Percentiles rank a stretch among this genome's conserved stretches.
Evolutionary conservation across 331 rosid species (phyloP).

Genomic region (Saraca asoca): DNA sequence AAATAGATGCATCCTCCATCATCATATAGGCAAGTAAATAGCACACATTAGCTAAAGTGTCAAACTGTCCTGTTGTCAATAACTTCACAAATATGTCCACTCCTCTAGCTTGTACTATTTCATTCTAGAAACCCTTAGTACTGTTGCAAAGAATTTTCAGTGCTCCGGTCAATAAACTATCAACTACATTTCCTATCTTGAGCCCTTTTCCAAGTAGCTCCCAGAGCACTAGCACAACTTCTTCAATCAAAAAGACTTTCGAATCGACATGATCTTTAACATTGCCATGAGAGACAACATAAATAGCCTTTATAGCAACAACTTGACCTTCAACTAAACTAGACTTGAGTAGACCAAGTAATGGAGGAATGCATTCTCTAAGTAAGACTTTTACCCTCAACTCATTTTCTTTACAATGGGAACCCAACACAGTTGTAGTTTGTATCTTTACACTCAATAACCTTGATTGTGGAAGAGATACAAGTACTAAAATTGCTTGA

Average conservation of each 20-base stretch:
- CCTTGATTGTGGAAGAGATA: constrained; percentile 95
- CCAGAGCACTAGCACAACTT: constrained; percentile 98
- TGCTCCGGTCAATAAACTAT: constrained; percentile 91
- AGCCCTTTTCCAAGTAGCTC: constrained; percentile 71
- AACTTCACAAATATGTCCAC: constrained; percentile 87
- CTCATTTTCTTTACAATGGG: constrained; percentile 93
- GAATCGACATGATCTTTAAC: constrained; percentile 93
- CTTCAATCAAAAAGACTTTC: constrained; percentile 93
- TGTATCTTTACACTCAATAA: constrained; percentile 89
- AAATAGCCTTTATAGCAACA: constrained; percentile 90
- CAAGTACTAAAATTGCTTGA: constrained; percentile 98
- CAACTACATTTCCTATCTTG: too few relatives aligned
- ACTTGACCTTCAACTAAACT: constrained; percentile 84
- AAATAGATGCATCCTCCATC: too few relatives aligned
- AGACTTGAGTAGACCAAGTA: constrained; percentile 89
- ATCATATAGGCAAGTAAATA: too few relatives aligned
- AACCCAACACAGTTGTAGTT: constrained; percentile 92
- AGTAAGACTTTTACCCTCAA: constrained; percentile 93
- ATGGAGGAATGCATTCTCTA: constrained; percentile 99
- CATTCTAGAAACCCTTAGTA: constrained; percentile 96
- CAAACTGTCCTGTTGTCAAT: constrained; percentile 75
- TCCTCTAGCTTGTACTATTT: constrained; percentile 86
- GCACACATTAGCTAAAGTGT: too few relatives aligned
- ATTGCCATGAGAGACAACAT: constrained; percentile 93
- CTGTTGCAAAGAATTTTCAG: constrained; percentile 82